Base-by-base conservation (phyloP, 306 rosid genomes). In the Rosa lucieae region DNA sequence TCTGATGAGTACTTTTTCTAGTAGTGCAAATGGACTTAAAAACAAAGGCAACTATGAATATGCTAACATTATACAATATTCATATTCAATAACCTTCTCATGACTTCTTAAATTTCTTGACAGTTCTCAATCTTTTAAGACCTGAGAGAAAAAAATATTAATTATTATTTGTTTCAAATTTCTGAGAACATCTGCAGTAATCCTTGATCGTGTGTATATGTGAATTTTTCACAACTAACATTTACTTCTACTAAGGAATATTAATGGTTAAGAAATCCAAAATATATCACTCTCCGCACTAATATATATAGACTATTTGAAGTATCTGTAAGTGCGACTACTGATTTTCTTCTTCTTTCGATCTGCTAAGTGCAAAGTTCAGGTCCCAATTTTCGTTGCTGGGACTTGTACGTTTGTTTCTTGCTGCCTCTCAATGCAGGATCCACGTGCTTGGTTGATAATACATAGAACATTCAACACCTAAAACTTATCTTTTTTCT, bases 371-470 rank as follows among this genome's bases (percentile, higher is more conserved):
- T 58, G 32, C 59, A 17, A 18, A 6, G 23, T 21, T 59, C 5
- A 13, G 42, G 40, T 29, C 68, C 42, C 68, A 26, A 11, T 17
- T 67, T 0, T 40, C 3, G 4, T 67, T 67, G 29, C 10, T 67
- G 48, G 40, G 49, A 67, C 49, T 67, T 40, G 72, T 67, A 67
- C 72, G 72, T 67, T 67, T 67, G 72, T 67, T 67, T 67, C 72
- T 67, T 67, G 32, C 29, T 20, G 14, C 40, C 15, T 67, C 72
- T 12, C 12, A 10, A 20, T 68, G 42, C 69, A 63, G 4, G 68
- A 32, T 65, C n/a, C 20, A 35, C 44, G 44, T 35, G 44, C 70
- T 65, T 13, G 70, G 70, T 65, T 65, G 5, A 65, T 65, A 65
- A 65, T 65, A 13, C 44, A 65, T 35, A 65, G 44, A 65, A 35